A percentile compares a stretch with the other conserved stretches of the same genome.
These are phyloP conservation scores for Marasmius tenuissimus DNA, from an alignment of 1,284 basidiomycete genomes.

Conservation along the genomic window DNA sequence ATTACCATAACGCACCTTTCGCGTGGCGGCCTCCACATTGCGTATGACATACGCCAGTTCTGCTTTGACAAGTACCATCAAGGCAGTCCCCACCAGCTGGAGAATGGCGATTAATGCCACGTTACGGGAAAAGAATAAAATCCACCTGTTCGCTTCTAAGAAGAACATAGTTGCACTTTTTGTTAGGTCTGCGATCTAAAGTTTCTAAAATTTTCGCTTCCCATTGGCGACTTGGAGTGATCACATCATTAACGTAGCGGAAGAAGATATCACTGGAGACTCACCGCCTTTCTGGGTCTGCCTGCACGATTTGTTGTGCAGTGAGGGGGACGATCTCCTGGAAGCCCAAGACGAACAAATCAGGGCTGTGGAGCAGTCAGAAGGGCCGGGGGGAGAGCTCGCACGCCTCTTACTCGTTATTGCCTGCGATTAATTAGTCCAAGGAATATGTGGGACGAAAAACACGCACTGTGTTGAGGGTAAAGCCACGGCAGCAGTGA, in stretches of 20 bases:
- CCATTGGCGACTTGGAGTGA: slow-evolving; percentile 71
- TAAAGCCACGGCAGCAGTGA: slow-evolving; percentile 90
- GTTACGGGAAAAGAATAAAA: background rate
- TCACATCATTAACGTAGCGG: slow-evolving; percentile 2
- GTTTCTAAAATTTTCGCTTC: slow-evolving; percentile 82
- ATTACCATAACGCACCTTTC: slow-evolving; percentile 66
- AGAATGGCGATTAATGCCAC: background rate
- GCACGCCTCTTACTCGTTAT: slow-evolving; percentile 52
- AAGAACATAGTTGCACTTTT: slow-evolving; percentile 78
- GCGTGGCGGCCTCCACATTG: slow-evolving; percentile 88
- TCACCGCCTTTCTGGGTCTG: slow-evolving; percentile 92
- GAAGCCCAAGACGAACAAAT: slow-evolving; percentile 91
- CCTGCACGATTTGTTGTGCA: slow-evolving; percentile 94
- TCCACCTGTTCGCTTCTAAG: slow-evolving; percentile 88
- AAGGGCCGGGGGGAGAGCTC: slow-evolving; percentile 1
- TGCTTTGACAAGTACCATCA: slow-evolving; percentile 83
- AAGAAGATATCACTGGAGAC: slow-evolving; percentile 2
- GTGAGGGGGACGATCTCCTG: slow-evolving; percentile 98
- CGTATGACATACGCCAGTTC: slow-evolving; percentile 79
- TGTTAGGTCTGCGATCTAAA: slow-evolving; percentile 67
- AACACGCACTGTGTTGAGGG: slow-evolving; percentile 66
- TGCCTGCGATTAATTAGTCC: slow-evolving; percentile 33
- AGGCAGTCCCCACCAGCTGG: slow-evolving; percentile 91
- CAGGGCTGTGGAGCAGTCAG: slow-evolving; percentile 56
- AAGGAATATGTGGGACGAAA: slow-evolving; percentile 4